These are phyloP conservation scores for Apiotrichum akiyoshidainum DNA, from an alignment of 1,284 basidiomycete species.

Conservation along the genomic window DNA sequence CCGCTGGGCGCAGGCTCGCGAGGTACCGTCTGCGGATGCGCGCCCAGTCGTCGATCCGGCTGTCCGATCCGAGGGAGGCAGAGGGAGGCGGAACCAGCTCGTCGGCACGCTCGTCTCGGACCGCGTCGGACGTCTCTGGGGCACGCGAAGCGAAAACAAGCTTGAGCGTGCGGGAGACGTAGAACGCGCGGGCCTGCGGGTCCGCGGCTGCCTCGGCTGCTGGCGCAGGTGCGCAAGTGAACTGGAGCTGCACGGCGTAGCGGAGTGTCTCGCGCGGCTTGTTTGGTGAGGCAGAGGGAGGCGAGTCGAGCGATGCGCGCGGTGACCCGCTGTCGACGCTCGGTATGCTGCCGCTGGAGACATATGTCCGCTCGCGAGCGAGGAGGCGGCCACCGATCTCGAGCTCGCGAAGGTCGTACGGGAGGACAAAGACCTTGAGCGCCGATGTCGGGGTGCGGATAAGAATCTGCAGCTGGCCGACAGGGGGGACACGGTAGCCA, in stretches of 20 bases:
- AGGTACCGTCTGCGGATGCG: slow-evolving; percentile 3
- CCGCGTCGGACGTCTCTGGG: slow-evolving; percentile 21
- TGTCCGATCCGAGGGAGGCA: not conserved
- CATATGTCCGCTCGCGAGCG: slow-evolving; percentile 44
- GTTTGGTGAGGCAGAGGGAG: not conserved
- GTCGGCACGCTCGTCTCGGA: slow-evolving; percentile 40
- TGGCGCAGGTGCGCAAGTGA: slow-evolving; percentile 33
- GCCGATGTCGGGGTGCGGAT: slow-evolving; percentile 53
- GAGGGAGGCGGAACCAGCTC: slow-evolving; percentile 38
- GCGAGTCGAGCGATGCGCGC: not conserved
- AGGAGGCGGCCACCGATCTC: slow-evolving; percentile 40
- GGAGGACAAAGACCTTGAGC: slow-evolving; percentile 55
- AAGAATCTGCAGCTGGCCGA: slow-evolving; percentile 56
- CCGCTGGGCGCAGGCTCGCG: not conserved
- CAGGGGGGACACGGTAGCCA: slow-evolving; percentile 53
- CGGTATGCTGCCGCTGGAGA: slow-evolving; percentile 4
- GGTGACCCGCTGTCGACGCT: not conserved
- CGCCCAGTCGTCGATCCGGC: not conserved
- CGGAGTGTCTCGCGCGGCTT: slow-evolving; percentile 33
- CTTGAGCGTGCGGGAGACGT: slow-evolving; percentile 40
- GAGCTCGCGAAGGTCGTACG: slow-evolving; percentile 54
- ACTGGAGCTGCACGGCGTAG: slow-evolving; percentile 53
- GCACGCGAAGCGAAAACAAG: slow-evolving; percentile 41
- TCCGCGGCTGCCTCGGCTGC: not conserved
- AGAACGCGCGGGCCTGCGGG: slow-evolving; percentile 26